A percentile compares a stretch with the other conserved stretches of the same genome.
Conservation (phyloP, 2,329 filamentous ascomycete genomes). For the Dothideomycetidae sp. region DNA sequence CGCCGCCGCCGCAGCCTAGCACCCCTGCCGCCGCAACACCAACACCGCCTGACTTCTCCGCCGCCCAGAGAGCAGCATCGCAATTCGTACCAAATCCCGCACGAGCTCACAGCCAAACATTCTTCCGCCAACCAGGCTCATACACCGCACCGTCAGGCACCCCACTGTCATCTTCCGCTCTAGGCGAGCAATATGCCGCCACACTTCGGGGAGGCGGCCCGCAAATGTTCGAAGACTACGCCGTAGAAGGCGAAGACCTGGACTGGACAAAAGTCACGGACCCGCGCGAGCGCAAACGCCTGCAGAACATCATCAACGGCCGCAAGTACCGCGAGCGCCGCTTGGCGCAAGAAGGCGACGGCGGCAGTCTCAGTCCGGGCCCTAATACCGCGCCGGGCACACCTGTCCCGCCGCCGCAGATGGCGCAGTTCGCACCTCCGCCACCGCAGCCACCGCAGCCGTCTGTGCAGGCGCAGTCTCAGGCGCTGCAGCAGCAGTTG, state of each 20-base stretch:
- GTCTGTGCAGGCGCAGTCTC: too few relatives aligned
- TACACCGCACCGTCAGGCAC: constrained; percentile 5
- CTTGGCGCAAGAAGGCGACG: constrained; percentile 22
- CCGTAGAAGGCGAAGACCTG: constrained; percentile 26
- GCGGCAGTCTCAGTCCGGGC: constrained; percentile 11
- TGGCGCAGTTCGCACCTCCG: too few relatives aligned
- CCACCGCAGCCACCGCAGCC: too few relatives aligned
- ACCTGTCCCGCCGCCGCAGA: too few relatives aligned
- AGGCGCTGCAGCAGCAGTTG: too few relatives aligned
- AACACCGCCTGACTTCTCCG: neutral
- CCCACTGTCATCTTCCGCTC: constrained; percentile 7
- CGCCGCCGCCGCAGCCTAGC: neutral
- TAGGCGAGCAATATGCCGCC: constrained; percentile 13
- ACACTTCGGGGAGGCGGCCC: constrained; percentile 12
- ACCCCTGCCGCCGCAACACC: constrained; percentile 8
- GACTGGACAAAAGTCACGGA: constrained; percentile 27
- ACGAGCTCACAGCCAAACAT: constrained; percentile 7
- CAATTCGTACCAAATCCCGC: constrained; percentile 11
- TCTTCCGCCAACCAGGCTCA: constrained; percentile 1
- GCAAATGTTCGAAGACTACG: constrained; percentile 18
- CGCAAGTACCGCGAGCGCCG: constrained; percentile 25
- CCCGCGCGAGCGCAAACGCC: constrained; percentile 23
- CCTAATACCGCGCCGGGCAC: neutral
- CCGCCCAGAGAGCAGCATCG: constrained; percentile 5
- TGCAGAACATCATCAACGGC: constrained; percentile 28